phyloP scores from a whole-genome alignment of 23 red algal genomes.

The Cyanidium caldarium region DNA sequence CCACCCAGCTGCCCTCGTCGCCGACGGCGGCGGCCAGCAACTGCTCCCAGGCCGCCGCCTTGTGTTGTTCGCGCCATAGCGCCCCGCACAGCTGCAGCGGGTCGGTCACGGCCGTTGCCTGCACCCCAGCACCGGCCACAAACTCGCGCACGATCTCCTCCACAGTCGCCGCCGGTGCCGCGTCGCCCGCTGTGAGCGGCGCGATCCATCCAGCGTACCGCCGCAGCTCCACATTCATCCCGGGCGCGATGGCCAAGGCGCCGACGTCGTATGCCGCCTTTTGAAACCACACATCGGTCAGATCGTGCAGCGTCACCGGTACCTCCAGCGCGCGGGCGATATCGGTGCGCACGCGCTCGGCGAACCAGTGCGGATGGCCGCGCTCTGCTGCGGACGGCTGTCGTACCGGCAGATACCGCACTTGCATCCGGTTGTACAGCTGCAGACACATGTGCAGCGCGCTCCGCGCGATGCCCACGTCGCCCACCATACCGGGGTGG shows the following conservation, averaged over 20 bases:
- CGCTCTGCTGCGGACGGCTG: conserved; percentile 3
- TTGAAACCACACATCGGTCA: background rate
- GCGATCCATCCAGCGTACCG: background rate
- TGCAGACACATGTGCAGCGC: conserved; percentile 1
- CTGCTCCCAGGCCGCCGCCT: background rate
- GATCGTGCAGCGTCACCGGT: background rate
- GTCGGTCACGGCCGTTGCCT: background rate
- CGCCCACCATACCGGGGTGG: background rate
- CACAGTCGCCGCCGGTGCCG: no score
- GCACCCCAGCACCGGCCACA: background rate
- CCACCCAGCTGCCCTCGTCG: background rate
- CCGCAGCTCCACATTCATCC: background rate
- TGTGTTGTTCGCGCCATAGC: background rate
- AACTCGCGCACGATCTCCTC: background rate
- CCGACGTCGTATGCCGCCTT: background rate
- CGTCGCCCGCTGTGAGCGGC: no score
- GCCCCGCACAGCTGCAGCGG: background rate
- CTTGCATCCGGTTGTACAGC: background rate
- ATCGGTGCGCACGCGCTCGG: conserved; percentile 5
- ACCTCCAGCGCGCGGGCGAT: background rate
- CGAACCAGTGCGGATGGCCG: background rate
- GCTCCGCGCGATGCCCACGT: background rate
- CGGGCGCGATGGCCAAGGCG: background rate
- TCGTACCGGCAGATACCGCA: background rate
- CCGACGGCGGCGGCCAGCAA: no score